These are phyloP conservation scores for Lepidium didymum DNA, from an alignment of 345 rosid species.

Conservation along the genomic window DNA sequence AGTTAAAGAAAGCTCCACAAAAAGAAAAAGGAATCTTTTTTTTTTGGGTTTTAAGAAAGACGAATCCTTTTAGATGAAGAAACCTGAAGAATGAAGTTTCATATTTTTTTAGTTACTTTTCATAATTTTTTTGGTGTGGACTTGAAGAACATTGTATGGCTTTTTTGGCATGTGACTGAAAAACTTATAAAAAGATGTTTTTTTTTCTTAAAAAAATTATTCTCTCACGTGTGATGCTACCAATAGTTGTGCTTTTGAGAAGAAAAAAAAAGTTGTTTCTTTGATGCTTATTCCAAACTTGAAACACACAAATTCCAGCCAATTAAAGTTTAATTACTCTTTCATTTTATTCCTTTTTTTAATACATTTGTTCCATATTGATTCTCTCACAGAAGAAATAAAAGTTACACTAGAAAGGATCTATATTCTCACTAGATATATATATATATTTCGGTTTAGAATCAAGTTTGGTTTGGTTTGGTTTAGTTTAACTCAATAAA, in stretches of 20 bases:
- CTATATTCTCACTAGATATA: neutral
- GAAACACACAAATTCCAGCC: slow-evolving; percentile 23
- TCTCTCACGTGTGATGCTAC: slow-evolving; percentile 31
- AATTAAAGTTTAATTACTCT: slow-evolving; percentile 24
- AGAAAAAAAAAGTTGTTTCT: neutral
- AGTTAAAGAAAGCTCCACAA: slow-evolving; percentile 13
- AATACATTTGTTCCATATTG: neutral
- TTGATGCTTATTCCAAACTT: slow-evolving; percentile 34
- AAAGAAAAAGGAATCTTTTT: slow-evolving; percentile 20
- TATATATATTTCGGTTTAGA: neutral
- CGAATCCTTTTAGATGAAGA: no score
- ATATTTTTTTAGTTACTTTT: neutral
- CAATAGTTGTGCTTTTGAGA: slow-evolving; percentile 24
- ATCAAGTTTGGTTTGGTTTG: neutral
- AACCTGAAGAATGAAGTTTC: no score
- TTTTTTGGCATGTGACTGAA: slow-evolving; percentile 28
- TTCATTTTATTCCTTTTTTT: slow-evolving; percentile 10
- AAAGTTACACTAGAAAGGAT: neutral
- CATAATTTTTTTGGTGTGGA: neutral
- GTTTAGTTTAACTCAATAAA: neutral
- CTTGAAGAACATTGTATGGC: slow-evolving; percentile 16
- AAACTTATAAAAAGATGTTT: slow-evolving; percentile 8
- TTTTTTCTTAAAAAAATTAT: neutral
- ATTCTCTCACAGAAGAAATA: neutral
- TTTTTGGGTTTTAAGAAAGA: no score